A percentile compares a stretch with the other conserved stretches of the same genome.
These are phyloP conservation scores for Lolium multiflorum DNA, from an alignment of 176 grass and related monocot species.

Conservation along the genomic window DNA sequence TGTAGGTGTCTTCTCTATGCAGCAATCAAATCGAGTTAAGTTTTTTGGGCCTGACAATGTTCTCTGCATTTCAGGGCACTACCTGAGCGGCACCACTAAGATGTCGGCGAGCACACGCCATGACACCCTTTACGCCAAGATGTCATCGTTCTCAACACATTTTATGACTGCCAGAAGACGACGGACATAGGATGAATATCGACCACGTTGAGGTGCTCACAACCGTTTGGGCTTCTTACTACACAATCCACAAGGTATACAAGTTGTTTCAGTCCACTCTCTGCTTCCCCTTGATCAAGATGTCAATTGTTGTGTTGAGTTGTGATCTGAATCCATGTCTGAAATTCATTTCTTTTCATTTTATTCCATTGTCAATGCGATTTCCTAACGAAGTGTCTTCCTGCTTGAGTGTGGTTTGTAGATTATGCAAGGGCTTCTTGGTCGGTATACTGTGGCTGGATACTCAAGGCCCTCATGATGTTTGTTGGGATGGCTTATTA, in stretches of 20 bases:
- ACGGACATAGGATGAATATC: slow-evolving; percentile 82
- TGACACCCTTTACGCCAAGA: slow-evolving; percentile 58
- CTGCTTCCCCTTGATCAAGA: not conserved
- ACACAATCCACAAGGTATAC: slow-evolving; percentile 88
- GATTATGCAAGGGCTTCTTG: slow-evolving; percentile 95
- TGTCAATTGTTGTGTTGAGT: not conserved
- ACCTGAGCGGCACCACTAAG: slow-evolving; percentile 75
- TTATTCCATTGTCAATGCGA: not conserved
- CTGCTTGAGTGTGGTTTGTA: slow-evolving; percentile 28
- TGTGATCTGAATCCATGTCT: not conserved
- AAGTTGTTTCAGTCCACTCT: not conserved
- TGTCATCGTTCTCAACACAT: slow-evolving; percentile 59
- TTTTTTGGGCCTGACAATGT: not conserved
- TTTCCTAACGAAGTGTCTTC: not conserved
- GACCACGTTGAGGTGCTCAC: slow-evolving; percentile 70
- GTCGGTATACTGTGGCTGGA: slow-evolving; percentile 69
- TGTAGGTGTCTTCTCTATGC: too few species aligned
- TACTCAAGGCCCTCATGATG: slow-evolving; percentile 74
- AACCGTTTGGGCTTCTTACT: slow-evolving; percentile 90
- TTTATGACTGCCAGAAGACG: slow-evolving; percentile 74
- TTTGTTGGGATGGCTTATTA: slow-evolving; percentile 83
- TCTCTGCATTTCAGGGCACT: slow-evolving; percentile 66
- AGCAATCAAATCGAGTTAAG: not conserved
- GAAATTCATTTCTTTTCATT: not conserved
- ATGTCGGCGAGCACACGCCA: slow-evolving; percentile 91